These are phyloP conservation scores for Isoetes taiwanensis DNA, from an alignment of 75 land plant species.

Conservation along the genomic window DNA sequence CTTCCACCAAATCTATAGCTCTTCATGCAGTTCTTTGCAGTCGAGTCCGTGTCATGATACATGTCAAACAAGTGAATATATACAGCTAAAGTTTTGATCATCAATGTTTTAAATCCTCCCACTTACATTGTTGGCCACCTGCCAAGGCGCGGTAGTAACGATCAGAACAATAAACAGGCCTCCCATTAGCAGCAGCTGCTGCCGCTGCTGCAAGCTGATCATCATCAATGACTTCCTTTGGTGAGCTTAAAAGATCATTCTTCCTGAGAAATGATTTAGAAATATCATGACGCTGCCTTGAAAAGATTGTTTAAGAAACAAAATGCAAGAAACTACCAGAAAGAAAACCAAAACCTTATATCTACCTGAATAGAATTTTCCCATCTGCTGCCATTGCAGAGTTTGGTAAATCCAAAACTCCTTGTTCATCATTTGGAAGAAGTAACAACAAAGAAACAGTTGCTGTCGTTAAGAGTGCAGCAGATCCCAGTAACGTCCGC, in stretches of 20 bases:
- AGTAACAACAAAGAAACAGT: constrained; percentile 41
- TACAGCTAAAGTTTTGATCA: too few relatives aligned
- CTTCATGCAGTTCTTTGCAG: too few relatives aligned
- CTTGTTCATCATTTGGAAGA: constrained; percentile 37
- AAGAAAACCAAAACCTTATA: neutral
- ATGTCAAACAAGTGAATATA: too few relatives aligned
- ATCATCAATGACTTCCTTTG: constrained; percentile 48
- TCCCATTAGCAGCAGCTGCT: constrained; percentile 77
- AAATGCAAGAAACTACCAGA: neutral
- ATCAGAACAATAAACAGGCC: constrained; percentile 90
- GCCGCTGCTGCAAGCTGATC: constrained; percentile 88
- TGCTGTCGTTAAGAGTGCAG: constrained; percentile 44
- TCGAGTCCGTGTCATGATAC: too few relatives aligned
- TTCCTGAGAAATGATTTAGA: constrained; percentile 22
- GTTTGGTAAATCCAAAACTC: constrained; percentile 13
- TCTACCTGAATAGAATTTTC: constrained; percentile 37
- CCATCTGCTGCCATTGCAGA: constrained; percentile 24
- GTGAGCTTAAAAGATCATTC: constrained; percentile 48
- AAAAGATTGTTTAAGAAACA: neutral
- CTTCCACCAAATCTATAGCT: too few relatives aligned
- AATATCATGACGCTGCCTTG: neutral
- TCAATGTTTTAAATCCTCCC: constrained; percentile 94
- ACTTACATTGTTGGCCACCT: constrained; percentile 90
- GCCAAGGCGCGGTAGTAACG: constrained; percentile 81
- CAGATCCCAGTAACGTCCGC: constrained; percentile 66